phyloP scores from a whole-genome alignment of 208 protist species.

The Leptomonas pyrrhocoris region DNA sequence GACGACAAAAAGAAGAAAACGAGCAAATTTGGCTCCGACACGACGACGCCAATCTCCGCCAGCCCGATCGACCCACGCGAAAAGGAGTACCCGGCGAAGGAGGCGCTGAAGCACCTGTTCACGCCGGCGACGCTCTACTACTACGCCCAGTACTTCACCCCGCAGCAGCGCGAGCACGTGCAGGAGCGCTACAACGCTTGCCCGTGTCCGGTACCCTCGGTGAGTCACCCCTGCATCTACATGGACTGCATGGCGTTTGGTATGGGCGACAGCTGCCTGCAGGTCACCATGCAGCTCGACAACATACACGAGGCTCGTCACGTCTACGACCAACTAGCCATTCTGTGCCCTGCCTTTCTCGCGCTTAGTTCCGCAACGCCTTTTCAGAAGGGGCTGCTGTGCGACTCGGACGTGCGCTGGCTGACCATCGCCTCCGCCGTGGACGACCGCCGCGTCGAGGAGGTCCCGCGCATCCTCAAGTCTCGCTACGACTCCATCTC shows the following conservation, averaged over 20 bases:
- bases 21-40: conserved; percentile 42
- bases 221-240: conserved; percentile 94
- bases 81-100: conserved; percentile 45
- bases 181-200: conserved; percentile 82
- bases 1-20: conserved; percentile 56
- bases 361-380: conserved; percentile 96
- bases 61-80: conserved; percentile 38
- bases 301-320: conserved; percentile 93
- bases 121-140: conserved; percentile 88
- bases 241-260: conserved; percentile 99
- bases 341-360: conserved; percentile 95
- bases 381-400: conserved; percentile 96
- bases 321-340: conserved; percentile 97
- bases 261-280: conserved; percentile 98
- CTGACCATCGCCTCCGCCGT: conserved; percentile 96
- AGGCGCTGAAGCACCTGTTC: conserved; percentile 77
- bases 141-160: conserved; percentile 92
- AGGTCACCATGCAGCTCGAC: conserved; percentile 97
- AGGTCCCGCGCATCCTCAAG: conserved; percentile 93
- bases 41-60: not conserved
- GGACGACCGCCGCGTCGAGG: conserved; percentile 95
- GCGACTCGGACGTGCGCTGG: conserved; percentile 97
- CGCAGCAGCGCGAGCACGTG: conserved; percentile 65
- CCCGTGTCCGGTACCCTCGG: conserved; percentile 81
- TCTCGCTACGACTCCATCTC: conserved; percentile 97